Base-by-base conservation (phyloP, 331 rosid genomes). In the Pyracantha coccinea region DNA sequence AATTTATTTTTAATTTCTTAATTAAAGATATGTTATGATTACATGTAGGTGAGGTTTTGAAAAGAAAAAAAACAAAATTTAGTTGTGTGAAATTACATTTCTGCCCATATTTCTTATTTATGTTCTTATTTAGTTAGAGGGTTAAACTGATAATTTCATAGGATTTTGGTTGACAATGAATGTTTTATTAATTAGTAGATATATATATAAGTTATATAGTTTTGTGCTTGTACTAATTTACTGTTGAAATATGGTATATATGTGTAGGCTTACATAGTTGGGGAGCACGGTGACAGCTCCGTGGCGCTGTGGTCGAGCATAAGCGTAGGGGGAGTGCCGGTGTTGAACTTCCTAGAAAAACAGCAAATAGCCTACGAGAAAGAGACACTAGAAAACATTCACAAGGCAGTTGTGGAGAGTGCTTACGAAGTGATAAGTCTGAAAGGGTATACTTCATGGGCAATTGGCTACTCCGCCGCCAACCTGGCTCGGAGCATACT, bases 241-340 rank as follows among this genome's bases (percentile, higher is more conserved):
- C 47, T 17, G 21, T 52, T 10, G 24, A n/a, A 55, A n/a, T 55
- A 55, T 55, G 62, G 28, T 21, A n/a, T 55, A 21, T 55, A n/a
- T 61, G 66, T 61, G 4, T 61, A 91, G 98, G 98, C 98, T 23
- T 91, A 41, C 83, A 88, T 94, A 25, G 87, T 94, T 17, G 97
- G 98, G 69, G 97, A 94, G 75, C 98, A 94, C 19, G 98, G 98
- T 6, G 98, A 94, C 66, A 94, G 97, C 84, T 94, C 96, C 10
- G 98, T 94, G 88, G 98, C 98, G 2, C 71, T 94, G 21, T 94
- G 98, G 97, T 94, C 97, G 0, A 91, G 96, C 86, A 94, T 94
- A 2, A 94, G 95, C 61, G 87, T 93, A 0, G 98, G 98, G 1
- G 98, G 97, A n/a, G 96, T 93, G 74, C 96, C 98, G 23, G 88